Conservation (phyloP, 495 filamentous ascomycete species). For the Aspergillus funiculosus region DNA sequence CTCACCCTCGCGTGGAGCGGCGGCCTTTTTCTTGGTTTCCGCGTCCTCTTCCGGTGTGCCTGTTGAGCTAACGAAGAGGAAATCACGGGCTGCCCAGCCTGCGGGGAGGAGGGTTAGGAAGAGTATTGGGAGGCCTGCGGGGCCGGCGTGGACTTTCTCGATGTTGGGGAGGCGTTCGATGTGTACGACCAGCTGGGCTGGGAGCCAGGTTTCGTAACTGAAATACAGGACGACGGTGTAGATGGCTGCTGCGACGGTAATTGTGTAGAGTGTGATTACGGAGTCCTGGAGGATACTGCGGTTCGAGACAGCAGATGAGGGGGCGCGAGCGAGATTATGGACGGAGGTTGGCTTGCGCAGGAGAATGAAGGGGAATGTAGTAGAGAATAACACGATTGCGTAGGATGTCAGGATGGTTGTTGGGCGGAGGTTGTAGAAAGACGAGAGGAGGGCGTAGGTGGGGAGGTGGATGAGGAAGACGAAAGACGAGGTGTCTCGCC, state of each 20-base stretch:
- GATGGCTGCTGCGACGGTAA: conserved; percentile 58
- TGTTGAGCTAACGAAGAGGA: conserved; percentile 68
- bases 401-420: conserved; percentile 52
- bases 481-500: conserved; percentile 63
- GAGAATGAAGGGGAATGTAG: conserved; percentile 63
- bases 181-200: conserved; percentile 58
- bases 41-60: conserved; percentile 28
- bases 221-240: conserved; percentile 61
- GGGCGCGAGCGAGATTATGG: conserved; percentile 51
- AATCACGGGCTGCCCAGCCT: conserved; percentile 61
- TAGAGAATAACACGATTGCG: conserved; percentile 58
- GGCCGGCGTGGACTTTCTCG: conserved; percentile 53
- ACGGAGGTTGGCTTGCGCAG: conserved; percentile 57
- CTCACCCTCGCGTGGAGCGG: conserved; percentile 55
- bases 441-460: conserved; percentile 59
- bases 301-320: conserved; percentile 48
- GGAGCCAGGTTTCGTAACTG: conserved; percentile 60
- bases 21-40: conserved; percentile 32
- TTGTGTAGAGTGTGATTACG: conserved; percentile 55
- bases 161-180: conserved; percentile 65
- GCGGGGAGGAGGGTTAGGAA: conserved; percentile 53
- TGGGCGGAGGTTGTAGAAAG: conserved; percentile 65
- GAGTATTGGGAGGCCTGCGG: conserved; percentile 39
- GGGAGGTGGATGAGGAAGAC: conserved; percentile 66
- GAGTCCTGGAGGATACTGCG: conserved; percentile 63